Percentiles rank a stretch among this genome's conserved stretches.
Evolutionary conservation across 805 yeast species (phyloP).

Genomic region (Teunomyces barrocoloradensis): DNA sequence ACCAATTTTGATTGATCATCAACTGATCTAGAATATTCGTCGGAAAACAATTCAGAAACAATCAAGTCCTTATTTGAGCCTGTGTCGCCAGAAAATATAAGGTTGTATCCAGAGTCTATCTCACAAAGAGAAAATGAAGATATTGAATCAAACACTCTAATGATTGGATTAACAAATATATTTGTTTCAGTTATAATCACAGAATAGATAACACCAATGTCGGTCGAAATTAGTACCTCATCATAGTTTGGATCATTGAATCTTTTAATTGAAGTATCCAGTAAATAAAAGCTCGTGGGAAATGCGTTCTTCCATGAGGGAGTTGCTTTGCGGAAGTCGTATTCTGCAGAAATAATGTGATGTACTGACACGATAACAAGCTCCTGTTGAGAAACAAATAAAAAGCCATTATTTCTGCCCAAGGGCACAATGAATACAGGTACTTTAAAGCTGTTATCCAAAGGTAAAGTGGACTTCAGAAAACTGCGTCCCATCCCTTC

Average conservation of each 20-base stretch:
- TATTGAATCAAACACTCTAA: slow-evolving; percentile 35
- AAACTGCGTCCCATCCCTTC: slow-evolving; percentile 29
- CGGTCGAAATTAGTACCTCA: slow-evolving; percentile 33
- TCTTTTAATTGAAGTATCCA: slow-evolving; percentile 18
- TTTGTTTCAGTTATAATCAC: slow-evolving; percentile 18
- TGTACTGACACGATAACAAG: slow-evolving; percentile 39
- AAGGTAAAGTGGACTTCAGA: slow-evolving; percentile 37
- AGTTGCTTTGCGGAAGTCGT: slow-evolving; percentile 25
- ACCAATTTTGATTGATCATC: slow-evolving; percentile 10
- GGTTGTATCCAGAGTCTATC: slow-evolving; percentile 14
- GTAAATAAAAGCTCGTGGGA: slow-evolving; percentile 39
- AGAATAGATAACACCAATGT: slow-evolving; percentile 32
- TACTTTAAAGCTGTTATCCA: slow-evolving; percentile 37
- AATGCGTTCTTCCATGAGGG: slow-evolving; percentile 25
- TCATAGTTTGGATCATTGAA: slow-evolving; percentile 12
- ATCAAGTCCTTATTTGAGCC: slow-evolving; percentile 38
- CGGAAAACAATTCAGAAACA: slow-evolving; percentile 22
- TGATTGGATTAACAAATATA: slow-evolving; percentile 23
- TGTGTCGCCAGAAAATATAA: slow-evolving; percentile 41
- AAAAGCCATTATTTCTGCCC: slow-evolving; percentile 31
- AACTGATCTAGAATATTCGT: slow-evolving; percentile 6
- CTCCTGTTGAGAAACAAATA: slow-evolving; percentile 35
- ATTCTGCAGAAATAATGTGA: slow-evolving; percentile 48
- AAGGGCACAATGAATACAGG: slow-evolving; percentile 46
- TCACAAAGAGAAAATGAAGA: slow-evolving; percentile 31